Percentiles rank a stretch among this genome's conserved stretches.
Conservation (phyloP, 305 asterid species). For the Fraxinus angustifolia region DNA sequence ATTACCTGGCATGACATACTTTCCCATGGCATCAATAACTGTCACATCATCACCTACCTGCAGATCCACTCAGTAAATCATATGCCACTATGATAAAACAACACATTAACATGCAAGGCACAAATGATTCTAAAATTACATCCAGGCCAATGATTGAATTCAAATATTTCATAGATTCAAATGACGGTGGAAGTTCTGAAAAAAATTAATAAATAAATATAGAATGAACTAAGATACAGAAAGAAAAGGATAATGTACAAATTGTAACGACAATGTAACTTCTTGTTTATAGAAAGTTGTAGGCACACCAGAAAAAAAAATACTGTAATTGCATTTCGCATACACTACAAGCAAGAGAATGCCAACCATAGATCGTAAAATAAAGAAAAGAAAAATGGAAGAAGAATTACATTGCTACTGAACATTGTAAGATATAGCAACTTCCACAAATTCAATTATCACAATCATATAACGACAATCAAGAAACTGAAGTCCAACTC, state of each 20-base stretch:
- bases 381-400: background rate
- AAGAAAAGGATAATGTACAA: background rate
- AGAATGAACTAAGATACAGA: background rate
- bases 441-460: slow-evolving; percentile 12
- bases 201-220: background rate
- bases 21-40: slow-evolving; percentile 86
- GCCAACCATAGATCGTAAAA: background rate
- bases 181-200: background rate
- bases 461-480: background rate
- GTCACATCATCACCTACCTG: slow-evolving; percentile 81
- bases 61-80: slow-evolving; percentile 21
- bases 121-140: background rate
- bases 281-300: background rate
- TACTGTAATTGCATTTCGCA: slow-evolving; percentile 16
- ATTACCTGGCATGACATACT: slow-evolving; percentile 95
- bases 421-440: background rate
- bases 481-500: background rate
- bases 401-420: background rate
- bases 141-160: background rate
- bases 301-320: background rate
- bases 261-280: background rate
- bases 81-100: background rate
- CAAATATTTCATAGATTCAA: background rate
- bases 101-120: background rate
- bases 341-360: slow-evolving; percentile 10